phyloP scores from a whole-genome alignment of 495 filamentous ascomycete species.

The Lindgomyces ingoldianus region DNA sequence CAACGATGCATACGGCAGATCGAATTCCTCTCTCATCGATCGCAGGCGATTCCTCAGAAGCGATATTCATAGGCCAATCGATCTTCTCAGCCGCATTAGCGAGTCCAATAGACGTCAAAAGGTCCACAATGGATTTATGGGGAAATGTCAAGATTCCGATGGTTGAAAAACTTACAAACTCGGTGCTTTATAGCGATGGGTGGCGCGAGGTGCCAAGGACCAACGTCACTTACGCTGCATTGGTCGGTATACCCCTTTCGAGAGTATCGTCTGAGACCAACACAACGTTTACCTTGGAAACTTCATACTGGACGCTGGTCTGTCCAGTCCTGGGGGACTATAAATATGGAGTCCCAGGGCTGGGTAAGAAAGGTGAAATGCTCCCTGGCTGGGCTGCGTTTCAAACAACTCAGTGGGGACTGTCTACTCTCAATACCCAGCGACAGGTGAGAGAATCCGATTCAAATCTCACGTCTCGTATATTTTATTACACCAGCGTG shows the following conservation, averaged over 20 bases:
- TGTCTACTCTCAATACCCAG: too few relatives aligned
- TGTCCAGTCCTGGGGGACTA: constrained; percentile 8
- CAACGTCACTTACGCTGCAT: constrained; percentile 22
- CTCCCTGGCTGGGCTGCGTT: not conserved
- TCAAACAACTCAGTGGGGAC: too few relatives aligned
- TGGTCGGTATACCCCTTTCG: constrained; percentile 23
- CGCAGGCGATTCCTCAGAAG: not conserved
- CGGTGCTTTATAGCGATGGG: constrained; percentile 8
- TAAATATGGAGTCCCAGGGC: too few relatives aligned
- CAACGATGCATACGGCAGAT: not conserved
- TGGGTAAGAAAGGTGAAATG: not conserved
- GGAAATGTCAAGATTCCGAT: constrained; percentile 35
- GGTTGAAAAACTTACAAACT: constrained; percentile 16
- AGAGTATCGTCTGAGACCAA: not conserved
- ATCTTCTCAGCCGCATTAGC: not conserved
- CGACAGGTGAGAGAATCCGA: too few relatives aligned
- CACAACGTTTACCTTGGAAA: constrained; percentile 29
- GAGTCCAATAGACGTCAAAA: not conserved
- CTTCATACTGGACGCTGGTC: constrained; percentile 27
- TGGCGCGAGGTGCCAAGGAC: constrained; percentile 10
- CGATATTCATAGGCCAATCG: not conserved
- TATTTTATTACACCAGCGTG: constrained; percentile 3
- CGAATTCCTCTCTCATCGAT: not conserved
- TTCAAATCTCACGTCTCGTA: not conserved
- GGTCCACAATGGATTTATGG: constrained; percentile 29